Percentiles rank a stretch among this genome's conserved stretches.
These are phyloP conservation scores for Syzygium jambos DNA, from an alignment of 345 rosid genomes.

Conservation along the genomic window DNA sequence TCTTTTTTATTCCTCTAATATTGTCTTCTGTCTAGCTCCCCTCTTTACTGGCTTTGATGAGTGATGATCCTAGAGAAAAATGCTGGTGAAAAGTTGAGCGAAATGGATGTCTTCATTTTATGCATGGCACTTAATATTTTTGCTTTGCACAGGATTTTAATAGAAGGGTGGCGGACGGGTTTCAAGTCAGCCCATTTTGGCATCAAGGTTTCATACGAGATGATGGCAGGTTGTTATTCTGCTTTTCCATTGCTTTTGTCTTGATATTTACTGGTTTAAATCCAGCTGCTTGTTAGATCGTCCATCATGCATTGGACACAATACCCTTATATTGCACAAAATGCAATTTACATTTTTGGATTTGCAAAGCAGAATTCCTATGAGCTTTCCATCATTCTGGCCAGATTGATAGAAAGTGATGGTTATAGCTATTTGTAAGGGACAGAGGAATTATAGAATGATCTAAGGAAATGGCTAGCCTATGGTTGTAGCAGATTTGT, in stretches of 20 bases:
- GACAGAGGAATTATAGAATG: background rate
- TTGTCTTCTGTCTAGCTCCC: background rate
- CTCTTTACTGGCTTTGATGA: background rate
- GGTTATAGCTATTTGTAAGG: background rate
- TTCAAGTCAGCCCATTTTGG: constrained; percentile 93
- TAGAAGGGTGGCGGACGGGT: constrained; percentile 66
- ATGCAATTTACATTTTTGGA: background rate
- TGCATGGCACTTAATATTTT: background rate
- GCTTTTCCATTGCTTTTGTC: background rate
- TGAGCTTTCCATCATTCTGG: background rate
- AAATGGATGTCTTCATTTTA: background rate
- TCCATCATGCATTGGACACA: background rate
- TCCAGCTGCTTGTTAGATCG: background rate
- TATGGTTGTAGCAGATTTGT: background rate
- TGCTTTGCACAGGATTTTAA: constrained; percentile 56
- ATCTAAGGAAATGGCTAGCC: background rate
- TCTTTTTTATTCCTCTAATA: background rate
- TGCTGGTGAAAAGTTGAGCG: background rate
- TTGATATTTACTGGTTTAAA: background rate
- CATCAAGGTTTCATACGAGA: constrained; percentile 87
- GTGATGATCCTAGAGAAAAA: background rate
- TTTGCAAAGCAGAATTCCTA: background rate
- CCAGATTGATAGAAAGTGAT: background rate
- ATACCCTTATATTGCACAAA: background rate
- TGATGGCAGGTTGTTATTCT: constrained; percentile 44